Conservation (phyloP, 805 yeast genomes). For the Kluyveromyces siamensis region DNA sequence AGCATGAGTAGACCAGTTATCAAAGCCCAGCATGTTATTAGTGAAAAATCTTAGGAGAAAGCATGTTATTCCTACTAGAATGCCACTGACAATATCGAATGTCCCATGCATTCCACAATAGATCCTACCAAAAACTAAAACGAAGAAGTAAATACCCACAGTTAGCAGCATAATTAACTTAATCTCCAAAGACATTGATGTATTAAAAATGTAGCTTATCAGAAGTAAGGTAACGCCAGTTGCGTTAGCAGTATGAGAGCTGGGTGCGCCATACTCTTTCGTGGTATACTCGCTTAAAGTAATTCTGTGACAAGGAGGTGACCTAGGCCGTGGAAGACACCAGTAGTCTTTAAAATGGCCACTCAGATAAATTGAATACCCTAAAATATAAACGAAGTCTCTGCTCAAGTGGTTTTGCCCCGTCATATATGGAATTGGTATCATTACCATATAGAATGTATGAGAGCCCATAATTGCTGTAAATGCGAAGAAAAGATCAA, state of each 20-base stretch:
- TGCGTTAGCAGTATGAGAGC: constrained; percentile 92
- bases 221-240: constrained; percentile 63
- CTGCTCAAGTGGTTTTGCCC: constrained; percentile 52
- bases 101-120: constrained; percentile 98
- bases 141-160: constrained; percentile 41
- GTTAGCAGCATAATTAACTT: constrained; percentile 10
- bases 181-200: not conserved
- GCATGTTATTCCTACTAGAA: constrained; percentile 48
- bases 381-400: constrained; percentile 62
- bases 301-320: constrained; percentile 86
- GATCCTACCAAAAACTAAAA: constrained; percentile 69
- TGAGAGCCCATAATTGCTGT: constrained; percentile 89
- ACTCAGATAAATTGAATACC: constrained; percentile 48
- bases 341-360: constrained; percentile 77
- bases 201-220: constrained; percentile 15
- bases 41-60: constrained; percentile 40
- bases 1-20: constrained; percentile 23
- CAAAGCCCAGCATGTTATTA: constrained; percentile 36
- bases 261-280: constrained; percentile 91
- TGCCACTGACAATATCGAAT: constrained; percentile 63
- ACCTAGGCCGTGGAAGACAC: constrained; percentile 85
- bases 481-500: constrained; percentile 75
- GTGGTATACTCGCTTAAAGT: constrained; percentile 88
- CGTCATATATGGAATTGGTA: constrained; percentile 80
- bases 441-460: constrained; percentile 82